Evolutionary conservation across 2,329 filamentous ascomycete genomes (phyloP), one percentile per base, ranked within the genome.

Genomic region (Paraphoma chrysanthemicola): DNA sequence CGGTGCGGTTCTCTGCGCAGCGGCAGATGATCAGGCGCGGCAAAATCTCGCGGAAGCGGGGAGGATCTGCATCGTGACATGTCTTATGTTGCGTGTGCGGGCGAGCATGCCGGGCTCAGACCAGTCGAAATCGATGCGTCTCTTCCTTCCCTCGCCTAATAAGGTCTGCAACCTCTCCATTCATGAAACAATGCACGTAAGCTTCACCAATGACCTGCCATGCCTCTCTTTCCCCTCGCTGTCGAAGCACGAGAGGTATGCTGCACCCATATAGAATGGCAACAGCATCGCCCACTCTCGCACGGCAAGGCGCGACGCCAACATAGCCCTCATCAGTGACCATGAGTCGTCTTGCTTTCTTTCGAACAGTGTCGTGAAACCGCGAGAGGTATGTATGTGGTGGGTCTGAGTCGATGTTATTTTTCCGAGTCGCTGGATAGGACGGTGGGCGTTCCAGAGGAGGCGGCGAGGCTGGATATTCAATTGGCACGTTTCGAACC

Each of bases 181-280:
- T 66, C 72, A 74, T 73, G n/a, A 58, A 61, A 10, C 64, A 63
- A 50, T 72, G 51, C 14, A 67, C 53, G 45, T 73, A 73, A 7
- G 55, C 67, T 42, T 74, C 72, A 1, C 72, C 72, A 16, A 74
- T 57, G 7, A 73, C 62, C 28, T 63, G 56, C 66, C 66, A 74
- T 1, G 54, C 57, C 12, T 72, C 60, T 47, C 48, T 56, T 2
- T 41, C 29, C 8, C 54, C 53, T 0, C 48, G 38, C n/a, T 45
- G 44, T 9, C 73, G 59, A 6, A 78, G 44, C 0, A 77, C 58
- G 16, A 77, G 63, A 2, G 75, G 75, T 4, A 78, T 75, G 44
- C 69, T 75, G 46, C 75, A 78, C 0, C 72, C 74, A 28, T 70
- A 70, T 5, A 77, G 14, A 29, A 77, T 61, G 6, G 64, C 74